phyloP scores from a whole-genome alignment of 2,329 filamentous ascomycete species.

The Clonostachys byssicola region DNA sequence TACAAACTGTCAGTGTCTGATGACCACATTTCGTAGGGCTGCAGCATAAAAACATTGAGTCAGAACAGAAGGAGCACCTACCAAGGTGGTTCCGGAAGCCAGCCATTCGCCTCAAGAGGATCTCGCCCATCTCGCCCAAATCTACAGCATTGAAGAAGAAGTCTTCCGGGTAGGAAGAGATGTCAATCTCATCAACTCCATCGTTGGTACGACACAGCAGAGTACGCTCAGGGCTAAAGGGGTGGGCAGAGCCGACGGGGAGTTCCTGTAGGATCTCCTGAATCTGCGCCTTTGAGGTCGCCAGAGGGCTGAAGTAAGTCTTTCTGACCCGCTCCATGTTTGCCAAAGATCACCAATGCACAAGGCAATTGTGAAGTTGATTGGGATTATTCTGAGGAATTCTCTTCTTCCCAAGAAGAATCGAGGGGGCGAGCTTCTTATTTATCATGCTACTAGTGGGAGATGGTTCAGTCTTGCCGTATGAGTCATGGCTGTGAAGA shows the following conservation, averaged over 20 bases:
- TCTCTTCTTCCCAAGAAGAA: too few relatives aligned
- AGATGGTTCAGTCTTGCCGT: too few relatives aligned
- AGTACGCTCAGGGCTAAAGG: conserved; percentile 8
- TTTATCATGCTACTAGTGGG: too few relatives aligned
- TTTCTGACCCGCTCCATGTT: conserved; percentile 9
- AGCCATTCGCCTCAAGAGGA: conserved; percentile 7
- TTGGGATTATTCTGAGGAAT: background rate
- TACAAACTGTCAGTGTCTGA: background rate
- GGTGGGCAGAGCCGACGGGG: conserved; percentile 8
- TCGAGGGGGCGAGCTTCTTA: too few relatives aligned
- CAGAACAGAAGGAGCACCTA: background rate
- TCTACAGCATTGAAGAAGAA: conserved; percentile 11
- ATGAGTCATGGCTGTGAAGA: too few relatives aligned
- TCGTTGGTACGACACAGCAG: conserved; percentile 5
- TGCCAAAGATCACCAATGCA: background rate
- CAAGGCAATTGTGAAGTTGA: background rate
- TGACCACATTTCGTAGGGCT: background rate
- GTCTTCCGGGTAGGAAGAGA: conserved; percentile 6
- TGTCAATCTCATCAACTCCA: conserved; percentile 9
- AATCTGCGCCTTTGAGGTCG: conserved; percentile 7
- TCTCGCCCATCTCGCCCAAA: conserved; percentile 10
- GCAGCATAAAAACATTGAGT: too few relatives aligned
- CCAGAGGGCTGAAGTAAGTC: conserved; percentile 9
- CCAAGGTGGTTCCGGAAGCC: conserved; percentile 3
- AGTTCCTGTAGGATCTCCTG: conserved; percentile 6